These are phyloP conservation scores for Penicillium olsonii DNA, from an alignment of 2,329 filamentous ascomycete genomes.

Conservation along the genomic window DNA sequence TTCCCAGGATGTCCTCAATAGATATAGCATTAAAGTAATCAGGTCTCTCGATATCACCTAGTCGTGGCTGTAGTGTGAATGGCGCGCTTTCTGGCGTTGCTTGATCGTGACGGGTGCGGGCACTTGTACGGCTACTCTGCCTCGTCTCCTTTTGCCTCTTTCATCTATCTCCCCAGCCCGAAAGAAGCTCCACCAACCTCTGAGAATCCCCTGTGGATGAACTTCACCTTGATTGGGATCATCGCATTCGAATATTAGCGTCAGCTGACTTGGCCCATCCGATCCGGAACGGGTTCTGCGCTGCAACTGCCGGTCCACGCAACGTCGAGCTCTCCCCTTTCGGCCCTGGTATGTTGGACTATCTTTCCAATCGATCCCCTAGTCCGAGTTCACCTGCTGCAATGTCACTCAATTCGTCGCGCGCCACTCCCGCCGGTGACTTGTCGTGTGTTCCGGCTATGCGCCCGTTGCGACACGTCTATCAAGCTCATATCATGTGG, in stretches of 20 bases:
- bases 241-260: slow-evolving; percentile 1
- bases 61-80: not conserved
- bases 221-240: slow-evolving; percentile 6
- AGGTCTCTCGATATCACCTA: not conserved
- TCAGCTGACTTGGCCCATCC: slow-evolving; percentile 10
- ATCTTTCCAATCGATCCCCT: slow-evolving; percentile 4
- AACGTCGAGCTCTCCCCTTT: slow-evolving; percentile 17
- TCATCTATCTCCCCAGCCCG: slow-evolving; percentile 5
- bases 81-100: slow-evolving; percentile 2
- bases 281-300: slow-evolving; percentile 13
- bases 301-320: slow-evolving; percentile 9
- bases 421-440: not conserved
- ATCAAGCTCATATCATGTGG: slow-evolving; percentile 7
- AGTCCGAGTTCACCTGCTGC: slow-evolving; percentile 3
- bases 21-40: not conserved
- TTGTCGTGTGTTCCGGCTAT: slow-evolving; percentile 8
- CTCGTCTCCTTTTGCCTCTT: slow-evolving; percentile 14
- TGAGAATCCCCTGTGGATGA: not conserved
- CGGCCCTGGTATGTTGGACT: slow-evolving; percentile 21
- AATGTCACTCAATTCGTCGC: slow-evolving; percentile 1
- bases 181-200: slow-evolving; percentile 2
- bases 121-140: slow-evolving; percentile 11
- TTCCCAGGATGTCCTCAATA: slow-evolving; percentile 1
- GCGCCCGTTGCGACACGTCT: slow-evolving; percentile 24
- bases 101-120: slow-evolving; percentile 8